Evolutionary conservation across 257 asterid genomes (phyloP).

Genomic region (Marsdenia floribunda): DNA sequence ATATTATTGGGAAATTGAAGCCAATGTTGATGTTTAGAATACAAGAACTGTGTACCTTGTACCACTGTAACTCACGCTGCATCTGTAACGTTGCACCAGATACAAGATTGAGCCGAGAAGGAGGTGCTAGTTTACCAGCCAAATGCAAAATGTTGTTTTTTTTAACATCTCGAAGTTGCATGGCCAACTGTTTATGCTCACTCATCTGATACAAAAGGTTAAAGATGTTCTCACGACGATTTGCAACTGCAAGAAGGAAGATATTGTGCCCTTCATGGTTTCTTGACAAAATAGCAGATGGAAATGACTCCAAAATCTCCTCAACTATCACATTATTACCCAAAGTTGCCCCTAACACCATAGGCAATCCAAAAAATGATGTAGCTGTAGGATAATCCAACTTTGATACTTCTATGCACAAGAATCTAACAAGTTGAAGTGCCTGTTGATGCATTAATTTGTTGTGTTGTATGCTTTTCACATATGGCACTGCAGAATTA

Average conservation of each 20-base stretch:
- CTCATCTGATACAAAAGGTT: constrained; percentile 37
- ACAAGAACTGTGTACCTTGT: constrained; percentile 21
- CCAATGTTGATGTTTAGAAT: not conserved
- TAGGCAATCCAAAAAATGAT: constrained; percentile 28
- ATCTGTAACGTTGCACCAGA: constrained; percentile 43
- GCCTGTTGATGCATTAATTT: constrained; percentile 33
- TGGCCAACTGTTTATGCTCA: constrained; percentile 25
- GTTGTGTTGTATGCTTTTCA: constrained; percentile 10
- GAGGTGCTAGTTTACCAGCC: constrained; percentile 29
- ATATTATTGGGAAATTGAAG: not conserved
- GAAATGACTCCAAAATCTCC: constrained; percentile 39
- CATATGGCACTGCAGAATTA: constrained; percentile 24
- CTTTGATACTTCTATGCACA: constrained; percentile 29
- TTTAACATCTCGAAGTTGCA: constrained; percentile 21
- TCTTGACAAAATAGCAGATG: constrained; percentile 36
- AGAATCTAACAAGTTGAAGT: constrained; percentile 25
- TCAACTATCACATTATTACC: constrained; percentile 39
- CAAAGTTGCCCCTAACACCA: constrained; percentile 28
- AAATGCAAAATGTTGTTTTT: constrained; percentile 34
- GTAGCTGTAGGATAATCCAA: constrained; percentile 27
- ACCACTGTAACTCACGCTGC: constrained; percentile 45
- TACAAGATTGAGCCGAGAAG: constrained; percentile 24
- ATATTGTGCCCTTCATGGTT: constrained; percentile 25
- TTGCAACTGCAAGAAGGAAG: constrained; percentile 33
- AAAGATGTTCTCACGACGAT: constrained; percentile 36